Conservation (phyloP, 345 rosid genomes). For the Bruguiera gymnorhiza region DNA sequence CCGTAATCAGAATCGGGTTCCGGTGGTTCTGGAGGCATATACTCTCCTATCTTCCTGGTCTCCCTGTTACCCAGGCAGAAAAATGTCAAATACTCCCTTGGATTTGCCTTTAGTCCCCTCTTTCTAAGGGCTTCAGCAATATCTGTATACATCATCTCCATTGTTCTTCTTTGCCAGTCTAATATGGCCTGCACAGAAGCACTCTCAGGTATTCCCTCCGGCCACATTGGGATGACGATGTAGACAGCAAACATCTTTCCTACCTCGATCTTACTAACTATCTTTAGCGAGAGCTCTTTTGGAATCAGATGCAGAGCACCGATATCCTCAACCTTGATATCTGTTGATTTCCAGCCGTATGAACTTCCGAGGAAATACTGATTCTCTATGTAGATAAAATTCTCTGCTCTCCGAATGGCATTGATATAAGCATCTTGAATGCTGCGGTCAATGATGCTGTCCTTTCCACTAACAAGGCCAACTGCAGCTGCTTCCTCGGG, state of each 20-base stretch:
- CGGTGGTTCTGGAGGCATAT: conserved; percentile 42
- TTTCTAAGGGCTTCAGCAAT: conserved; percentile 43
- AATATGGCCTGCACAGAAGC: conserved; percentile 68
- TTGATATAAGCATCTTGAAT: conserved; percentile 78
- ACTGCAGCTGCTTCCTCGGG: conserved; percentile 32
- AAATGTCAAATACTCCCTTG: conserved; percentile 65
- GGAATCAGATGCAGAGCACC: conserved; percentile 71
- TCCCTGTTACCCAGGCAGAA: conserved; percentile 79
- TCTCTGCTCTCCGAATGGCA: conserved; percentile 70
- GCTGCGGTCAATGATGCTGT: conserved; percentile 60
- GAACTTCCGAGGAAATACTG: conserved; percentile 87
- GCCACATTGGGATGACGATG: conserved; percentile 87
- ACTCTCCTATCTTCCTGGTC: conserved; percentile 35
- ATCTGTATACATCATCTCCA: conserved; percentile 85
- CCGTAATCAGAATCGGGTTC: conserved; percentile 49
- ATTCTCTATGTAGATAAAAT: conserved; percentile 82
- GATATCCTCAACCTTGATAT: conserved; percentile 42
- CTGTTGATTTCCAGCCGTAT: conserved; percentile 60
- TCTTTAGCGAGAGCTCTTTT: conserved; percentile 71
- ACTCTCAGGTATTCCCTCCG: conserved; percentile 74
- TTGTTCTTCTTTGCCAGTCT: conserved; percentile 88
- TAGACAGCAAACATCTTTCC: conserved; percentile 67
- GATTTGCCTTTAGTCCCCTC: conserved; percentile 39
- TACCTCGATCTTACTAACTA: conserved; percentile 70
- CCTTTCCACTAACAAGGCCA: conserved; percentile 60